Conservation (phyloP, 345 rosid species). For the Corchorus capsularis region DNA sequence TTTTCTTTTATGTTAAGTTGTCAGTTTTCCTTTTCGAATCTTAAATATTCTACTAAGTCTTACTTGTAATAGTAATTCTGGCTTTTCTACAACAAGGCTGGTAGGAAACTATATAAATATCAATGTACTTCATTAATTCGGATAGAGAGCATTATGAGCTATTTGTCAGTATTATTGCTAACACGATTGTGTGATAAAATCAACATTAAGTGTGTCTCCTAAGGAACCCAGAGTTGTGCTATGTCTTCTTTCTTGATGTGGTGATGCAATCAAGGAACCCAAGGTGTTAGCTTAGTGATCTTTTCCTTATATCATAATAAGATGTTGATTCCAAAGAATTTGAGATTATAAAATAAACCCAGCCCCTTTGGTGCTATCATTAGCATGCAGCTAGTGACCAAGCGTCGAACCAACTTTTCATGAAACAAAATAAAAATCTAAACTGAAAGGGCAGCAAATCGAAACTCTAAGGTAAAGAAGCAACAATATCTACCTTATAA, state of each 20-base stretch:
- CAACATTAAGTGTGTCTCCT: background rate
- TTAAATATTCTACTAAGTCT: background rate
- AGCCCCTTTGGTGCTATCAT: background rate
- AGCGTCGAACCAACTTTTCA: background rate
- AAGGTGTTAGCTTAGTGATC: background rate
- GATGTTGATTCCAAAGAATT: background rate
- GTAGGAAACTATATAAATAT: no score
- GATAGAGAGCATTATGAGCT: background rate
- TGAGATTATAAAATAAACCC: background rate
- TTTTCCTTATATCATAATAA: background rate
- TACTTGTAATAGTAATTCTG: no score
- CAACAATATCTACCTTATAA: slow-evolving; percentile 68
- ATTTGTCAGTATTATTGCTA: background rate
- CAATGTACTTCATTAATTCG: background rate
- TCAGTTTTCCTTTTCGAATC: background rate
- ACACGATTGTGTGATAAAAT: background rate
- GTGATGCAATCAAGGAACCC: background rate
- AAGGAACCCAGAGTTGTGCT: no score
- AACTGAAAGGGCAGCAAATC: slow-evolving; percentile 11
- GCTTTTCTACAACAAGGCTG: no score
- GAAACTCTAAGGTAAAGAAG: slow-evolving; percentile 20
- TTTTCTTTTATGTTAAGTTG: background rate
- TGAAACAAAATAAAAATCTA: slow-evolving; percentile 2
- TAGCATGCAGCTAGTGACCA: background rate
- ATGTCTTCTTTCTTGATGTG: background rate